Base-by-base conservation (phyloP, 495 filamentous ascomycete species). In the Penicillium malachiteum region DNA sequence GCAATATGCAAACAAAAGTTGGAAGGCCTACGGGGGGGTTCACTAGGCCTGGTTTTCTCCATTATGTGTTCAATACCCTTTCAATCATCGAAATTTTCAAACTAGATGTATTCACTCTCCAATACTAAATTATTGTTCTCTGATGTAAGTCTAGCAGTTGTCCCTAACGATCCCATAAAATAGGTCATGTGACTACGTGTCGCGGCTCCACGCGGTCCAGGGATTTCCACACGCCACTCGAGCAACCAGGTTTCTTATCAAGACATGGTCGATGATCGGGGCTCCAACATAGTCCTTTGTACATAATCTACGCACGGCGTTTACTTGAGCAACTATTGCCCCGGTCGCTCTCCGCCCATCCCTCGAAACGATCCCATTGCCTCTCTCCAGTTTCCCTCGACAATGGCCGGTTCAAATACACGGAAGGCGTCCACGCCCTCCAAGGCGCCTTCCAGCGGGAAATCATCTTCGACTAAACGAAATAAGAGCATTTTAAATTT, bases 401-500 rank as follows among this genome's bases (percentile, higher is more conserved):
- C 30, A 32, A 70, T 70, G 67, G 63, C 64, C 10, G 66, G 62
- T 11, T 46, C 58, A 14, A 55, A 52, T 32, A 39, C 57, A 31
- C 67, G 60, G 45, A 71, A 68, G 40, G 52, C 44, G 37, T 68
- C 63, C 7, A 74, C 71, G 31, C 70, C 73, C 3, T 66, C 67
- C 39, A 68, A 62, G 35, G 41, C 42, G 0, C 13, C 48, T 21
- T 53, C 56, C 9, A 37, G 30, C 7, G 16, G 44, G 4, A 65
- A 48, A 12, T 37, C 40, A 26, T 55, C 56, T 1, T 68, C 67
- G 8, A 49, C 65, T 1, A 83, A 81, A 56, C 60, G 79, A 6
- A 95, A 94, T 68, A 77, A 74, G 10, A 96, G 86, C 58, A 95
- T 96, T 45, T 66, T 92, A 54, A 87, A 72, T 55, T 94, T 91